Evolutionary conservation across 2,329 filamentous ascomycete species (phyloP), one percentile per base, ranked within the genome.

Genomic region (Clarireedia paspali): DNA sequence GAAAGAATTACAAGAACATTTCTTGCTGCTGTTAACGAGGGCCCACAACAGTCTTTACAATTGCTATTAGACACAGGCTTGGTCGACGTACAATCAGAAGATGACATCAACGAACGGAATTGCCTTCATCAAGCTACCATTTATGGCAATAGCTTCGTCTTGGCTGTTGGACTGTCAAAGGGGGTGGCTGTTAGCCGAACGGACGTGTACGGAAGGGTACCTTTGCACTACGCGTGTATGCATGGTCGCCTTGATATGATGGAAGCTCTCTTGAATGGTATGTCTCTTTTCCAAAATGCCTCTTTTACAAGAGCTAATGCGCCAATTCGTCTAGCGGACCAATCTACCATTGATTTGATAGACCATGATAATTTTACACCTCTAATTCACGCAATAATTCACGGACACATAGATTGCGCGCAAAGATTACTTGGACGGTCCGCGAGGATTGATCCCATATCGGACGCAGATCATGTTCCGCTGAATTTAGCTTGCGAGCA

Each of bases 321-420:
- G 36, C 38, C 46, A 42, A 30, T 14, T 24, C 14, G n/a, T 34
- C n/a, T 55, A 84, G 82, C 82, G 23, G 84, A 87, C 47, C 81
- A 83, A 4, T 77, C 82, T 20, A 96, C 90, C 0, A 87, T 97
- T 59, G 85, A 97, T 68, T 77, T 87, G 42, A 91, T 91, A 68
- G 94, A 99, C 67, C 89, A 97, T 68, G 92, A 99, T 73, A 96
- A 96, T 71, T 99, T 96, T 70, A 97, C 92, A 0, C 91, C 94
- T 0, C 75, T 99, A 47, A 94, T 99, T 56, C 94, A 97, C 71
- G 88, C 90, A 45, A 96, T 97, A 60, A 91, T 96, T 53, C 91
- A 95, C 66, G 85, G 88, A 24, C 86, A 94, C 59, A 75, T 92
- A 20, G 79, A 84, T 49, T 95, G 90, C 68, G 91, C 95, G 2